Evolutionary conservation across 345 rosid genomes (phyloP).

Genomic region (Eucalyptus sideroxylon): DNA sequence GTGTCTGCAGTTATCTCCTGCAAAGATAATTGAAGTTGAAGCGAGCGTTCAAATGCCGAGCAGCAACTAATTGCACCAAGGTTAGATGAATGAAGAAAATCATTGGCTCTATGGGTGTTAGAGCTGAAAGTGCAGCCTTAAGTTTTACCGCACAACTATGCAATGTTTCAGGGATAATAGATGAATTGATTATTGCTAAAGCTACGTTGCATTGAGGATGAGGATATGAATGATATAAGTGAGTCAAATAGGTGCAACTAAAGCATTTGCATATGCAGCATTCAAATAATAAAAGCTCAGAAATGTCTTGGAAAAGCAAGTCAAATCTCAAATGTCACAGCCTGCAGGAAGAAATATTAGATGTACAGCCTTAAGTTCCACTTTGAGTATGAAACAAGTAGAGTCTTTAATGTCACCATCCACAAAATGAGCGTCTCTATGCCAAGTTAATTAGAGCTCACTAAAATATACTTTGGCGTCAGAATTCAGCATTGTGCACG

Average conservation of each 20-base stretch:
- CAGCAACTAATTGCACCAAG: neutral
- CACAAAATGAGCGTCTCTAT: neutral
- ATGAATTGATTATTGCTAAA: neutral
- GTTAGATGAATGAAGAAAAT: neutral
- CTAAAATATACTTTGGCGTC: neutral
- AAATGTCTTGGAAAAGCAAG: neutral
- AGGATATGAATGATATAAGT: neutral
- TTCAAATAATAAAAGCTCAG: neutral
- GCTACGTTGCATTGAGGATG: neutral
- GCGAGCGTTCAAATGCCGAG: neutral
- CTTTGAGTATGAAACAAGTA: neutral
- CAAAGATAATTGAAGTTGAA: neutral
- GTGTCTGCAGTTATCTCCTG: conserved; percentile 77
- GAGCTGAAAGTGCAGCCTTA: neutral
- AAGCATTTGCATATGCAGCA: neutral
- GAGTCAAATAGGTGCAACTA: neutral
- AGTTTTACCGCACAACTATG: neutral
- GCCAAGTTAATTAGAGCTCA: neutral
- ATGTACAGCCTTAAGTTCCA: neutral
- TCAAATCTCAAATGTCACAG: neutral
- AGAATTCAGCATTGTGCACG: neutral
- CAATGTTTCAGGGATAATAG: neutral
- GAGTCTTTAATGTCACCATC: neutral
- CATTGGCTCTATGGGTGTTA: neutral
- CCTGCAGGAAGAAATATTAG: neutral